Base-by-base conservation (phyloP, 2,329 filamentous ascomycete genomes). In the Neoscytalidium dimidiatum region DNA sequence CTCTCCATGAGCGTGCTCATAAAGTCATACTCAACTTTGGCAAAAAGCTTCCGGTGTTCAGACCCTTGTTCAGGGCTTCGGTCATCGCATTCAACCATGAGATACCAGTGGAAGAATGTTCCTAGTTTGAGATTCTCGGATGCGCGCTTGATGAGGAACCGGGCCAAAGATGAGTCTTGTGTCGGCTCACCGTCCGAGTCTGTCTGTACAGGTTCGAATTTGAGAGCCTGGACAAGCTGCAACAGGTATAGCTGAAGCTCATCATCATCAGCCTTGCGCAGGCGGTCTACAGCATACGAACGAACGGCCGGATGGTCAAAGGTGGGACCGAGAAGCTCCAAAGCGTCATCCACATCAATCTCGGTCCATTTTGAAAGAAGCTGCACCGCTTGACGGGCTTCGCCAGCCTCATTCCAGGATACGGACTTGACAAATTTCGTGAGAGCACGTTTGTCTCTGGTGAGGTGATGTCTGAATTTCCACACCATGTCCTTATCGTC, bases 371-470 rank as follows among this genome's bases (percentile, higher is more conserved):
- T 94, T 0, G 90, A 88, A 19, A 99, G 84, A 4, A 99, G 88
- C 67, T 96, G 92, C 26, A 95, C 91, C 5, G 94, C 94, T 79
- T 97, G 93, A 66, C 91, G 90, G 3, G 91, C 89, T 81, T 99
- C 94, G 67, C 88, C 88, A 52, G 87, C 85, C 75, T 97, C 94
- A 57, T 87, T 88, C 94, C 95, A 99, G 69, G 96, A 94, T 43
- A 97, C 94, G 0, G 94, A 97, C 77, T 98, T 99, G 75, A 98
- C 92, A 71, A 99, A 96, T 72, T 99, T 99, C 35, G 94, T 99
- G 65, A 98, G 83, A 2, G 94, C 82, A 64, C 80, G 75, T 70
- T 99, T 99, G 75, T 99, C 94, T 65, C 93, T 86, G 0, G 94
- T 95, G 23, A 99, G 80, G 76, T 97, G 94, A 77, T 98, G 96